Base-by-base conservation (phyloP, 352 stramenopile species). In the Pythium myriotylum region DNA sequence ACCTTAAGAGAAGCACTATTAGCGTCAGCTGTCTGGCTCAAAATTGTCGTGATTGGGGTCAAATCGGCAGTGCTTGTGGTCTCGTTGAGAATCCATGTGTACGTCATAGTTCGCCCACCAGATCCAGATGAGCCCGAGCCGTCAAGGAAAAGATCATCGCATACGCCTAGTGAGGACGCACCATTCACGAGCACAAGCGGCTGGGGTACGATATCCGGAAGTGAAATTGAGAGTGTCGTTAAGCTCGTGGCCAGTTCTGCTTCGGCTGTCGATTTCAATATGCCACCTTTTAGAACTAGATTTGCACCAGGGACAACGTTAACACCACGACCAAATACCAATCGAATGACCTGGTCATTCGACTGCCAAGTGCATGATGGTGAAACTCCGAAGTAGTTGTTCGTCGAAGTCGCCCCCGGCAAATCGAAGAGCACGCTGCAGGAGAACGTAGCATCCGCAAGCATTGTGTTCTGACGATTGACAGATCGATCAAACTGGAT, bases 401-500 rank as follows among this genome's bases (percentile, higher is more conserved):
- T 48, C 4, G 62, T 53, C 23, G 72, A 49, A 0, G 53, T 64
- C 2, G 24, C 41, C 2, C 51, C 49, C 1, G 77, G 77, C 12
- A 89, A 45, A 33, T 86, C 77, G 59, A 90, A 90, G 17, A 90
- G n/a, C n/a, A 72, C 59, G 17, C 45, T 72, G 39, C 81, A 90
- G 0, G 54, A 47, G 50, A 90, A 86, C 22, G 58, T 76, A 17
- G 76, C 74, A 6, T 76, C 29, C 1, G 26, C 22, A 10, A 79
- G 42, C 2, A 54, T 33, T 14, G 62, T 62, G 27, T 49, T 64
- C 53, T 63, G 37, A 0, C 77, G 74, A 52, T 85, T 62, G 17
- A 90, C 76, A 0, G 73, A 45, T 2, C 78, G 68, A 32, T 85
- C 76, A 57, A 90, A 88, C 16, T 61, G 70, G 19, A 87, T 61